Percentiles rank a stretch among this genome's conserved stretches.
These are phyloP conservation scores for Striga asiatica DNA, from an alignment of 257 asterid species.

Conservation along the genomic window DNA sequence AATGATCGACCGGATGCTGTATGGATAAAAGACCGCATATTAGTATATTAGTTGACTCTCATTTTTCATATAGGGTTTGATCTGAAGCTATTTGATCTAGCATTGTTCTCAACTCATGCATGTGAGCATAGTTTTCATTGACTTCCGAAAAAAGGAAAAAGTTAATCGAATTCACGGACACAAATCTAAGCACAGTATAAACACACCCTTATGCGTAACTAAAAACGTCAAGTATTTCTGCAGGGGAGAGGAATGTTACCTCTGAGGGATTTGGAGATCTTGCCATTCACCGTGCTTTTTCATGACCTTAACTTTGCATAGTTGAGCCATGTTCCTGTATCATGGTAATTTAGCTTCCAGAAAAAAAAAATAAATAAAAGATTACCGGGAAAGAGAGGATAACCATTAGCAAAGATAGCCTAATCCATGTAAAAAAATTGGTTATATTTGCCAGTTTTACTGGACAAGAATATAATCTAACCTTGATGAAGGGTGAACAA, in stretches of 20 bases:
- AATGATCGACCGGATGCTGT: conserved; percentile 75
- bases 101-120: background rate
- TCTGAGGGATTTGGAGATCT: conserved; percentile 51
- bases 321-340: conserved; percentile 72
- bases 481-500: conserved; percentile 64
- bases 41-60: background rate
- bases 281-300: conserved; percentile 60
- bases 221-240: too few relatives aligned
- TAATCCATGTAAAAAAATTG: too few relatives aligned
- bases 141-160: background rate
- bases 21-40: background rate
- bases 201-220: background rate
- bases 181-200: background rate
- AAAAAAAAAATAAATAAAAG: too few relatives aligned
- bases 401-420: too few relatives aligned
- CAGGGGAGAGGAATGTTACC: conserved; percentile 26
- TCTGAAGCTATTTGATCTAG: background rate
- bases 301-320: conserved; percentile 69
- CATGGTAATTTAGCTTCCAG: background rate
- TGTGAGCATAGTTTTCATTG: background rate
- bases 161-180: too few relatives aligned
- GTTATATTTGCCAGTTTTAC: background rate
- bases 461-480: conserved; percentile 9
- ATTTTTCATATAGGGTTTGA: background rate
- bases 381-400: background rate